These are phyloP conservation scores for Ilex aquifolium DNA, from an alignment of 257 asterid species.

Conservation along the genomic window DNA sequence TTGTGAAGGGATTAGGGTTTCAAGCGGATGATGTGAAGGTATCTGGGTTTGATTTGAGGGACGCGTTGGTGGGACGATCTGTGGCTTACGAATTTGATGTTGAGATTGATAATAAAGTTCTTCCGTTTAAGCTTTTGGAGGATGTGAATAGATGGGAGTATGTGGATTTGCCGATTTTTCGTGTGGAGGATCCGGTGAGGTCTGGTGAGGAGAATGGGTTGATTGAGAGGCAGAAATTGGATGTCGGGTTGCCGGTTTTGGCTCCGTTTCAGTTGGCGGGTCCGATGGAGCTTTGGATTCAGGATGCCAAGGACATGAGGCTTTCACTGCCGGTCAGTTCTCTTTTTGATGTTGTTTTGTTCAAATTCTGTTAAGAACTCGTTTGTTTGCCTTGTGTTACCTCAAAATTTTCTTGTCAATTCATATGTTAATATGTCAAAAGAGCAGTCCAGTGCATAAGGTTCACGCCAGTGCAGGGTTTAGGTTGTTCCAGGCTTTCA, in stretches of 20 bases:
- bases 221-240: conserved; percentile 39
- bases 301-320: conserved; percentile 91
- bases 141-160: conserved; percentile 91
- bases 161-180: conserved; percentile 86
- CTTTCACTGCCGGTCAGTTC: conserved; percentile 86
- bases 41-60: conserved; percentile 85
- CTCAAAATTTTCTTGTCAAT: no score
- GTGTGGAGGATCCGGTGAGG: conserved; percentile 29
- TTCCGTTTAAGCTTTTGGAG: conserved; percentile 88
- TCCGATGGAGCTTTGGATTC: conserved; percentile 98
- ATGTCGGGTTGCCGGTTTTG: conserved; percentile 61
- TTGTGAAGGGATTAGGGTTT: conserved; percentile 89
- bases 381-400: neutral
- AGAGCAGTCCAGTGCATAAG: no score
- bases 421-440: no score
- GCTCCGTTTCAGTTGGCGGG: conserved; percentile 95
- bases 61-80: conserved; percentile 75
- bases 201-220: conserved; percentile 45
- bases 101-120: conserved; percentile 72
- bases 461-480: no score
- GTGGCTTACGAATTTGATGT: conserved; percentile 89
- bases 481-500: no score
- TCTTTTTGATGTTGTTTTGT: neutral
- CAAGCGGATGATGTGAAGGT: conserved; percentile 70
- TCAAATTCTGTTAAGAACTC: neutral